Percentiles rank a stretch among this genome's conserved stretches.
Conservation (phyloP, 2,329 filamentous ascomycete genomes). For the Onygenales sp. region DNA sequence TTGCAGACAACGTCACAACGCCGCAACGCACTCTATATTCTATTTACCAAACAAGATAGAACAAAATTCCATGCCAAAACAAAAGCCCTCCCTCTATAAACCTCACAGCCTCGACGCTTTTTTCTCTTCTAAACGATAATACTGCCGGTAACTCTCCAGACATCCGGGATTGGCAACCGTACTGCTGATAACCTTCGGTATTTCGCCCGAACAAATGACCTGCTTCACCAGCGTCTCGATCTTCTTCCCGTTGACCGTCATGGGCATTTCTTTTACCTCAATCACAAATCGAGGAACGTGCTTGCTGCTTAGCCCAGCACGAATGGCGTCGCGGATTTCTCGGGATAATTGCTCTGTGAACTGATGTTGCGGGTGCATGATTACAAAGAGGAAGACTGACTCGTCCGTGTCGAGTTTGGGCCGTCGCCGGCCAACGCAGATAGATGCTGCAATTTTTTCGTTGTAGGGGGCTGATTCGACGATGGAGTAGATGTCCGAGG, state of each 20-base stretch:
- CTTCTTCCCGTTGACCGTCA: slow-evolving; percentile 41
- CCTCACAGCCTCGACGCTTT: too few species aligned
- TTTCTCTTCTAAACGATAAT: neutral
- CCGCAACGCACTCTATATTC: too few species aligned
- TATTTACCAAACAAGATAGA: too few species aligned
- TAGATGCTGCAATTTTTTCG: slow-evolving; percentile 24
- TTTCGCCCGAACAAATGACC: slow-evolving; percentile 17
- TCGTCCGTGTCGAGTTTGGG: slow-evolving; percentile 28
- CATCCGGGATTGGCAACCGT: neutral
- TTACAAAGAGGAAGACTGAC: slow-evolving; percentile 32
- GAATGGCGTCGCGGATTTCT: slow-evolving; percentile 15
- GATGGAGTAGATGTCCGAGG: slow-evolving; percentile 39
- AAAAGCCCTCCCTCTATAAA: too few species aligned
- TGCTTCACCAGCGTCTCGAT: slow-evolving; percentile 37
- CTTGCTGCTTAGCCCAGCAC: slow-evolving; percentile 19
- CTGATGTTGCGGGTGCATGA: slow-evolving; percentile 19
- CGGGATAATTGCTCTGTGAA: slow-evolving; percentile 17
- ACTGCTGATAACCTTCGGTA: neutral
- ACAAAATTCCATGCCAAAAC: too few species aligned
- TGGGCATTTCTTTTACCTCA: slow-evolving; percentile 30
- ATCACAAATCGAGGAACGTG: slow-evolving; percentile 36
- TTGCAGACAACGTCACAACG: too few species aligned
- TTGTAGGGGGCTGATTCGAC: slow-evolving; percentile 34
- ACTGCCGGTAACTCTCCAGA: neutral
- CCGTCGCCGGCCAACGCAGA: slow-evolving; percentile 31